Base-by-base conservation (phyloP, 352 stramenopile genomes). In the Aphanomyces euteiches region DNA sequence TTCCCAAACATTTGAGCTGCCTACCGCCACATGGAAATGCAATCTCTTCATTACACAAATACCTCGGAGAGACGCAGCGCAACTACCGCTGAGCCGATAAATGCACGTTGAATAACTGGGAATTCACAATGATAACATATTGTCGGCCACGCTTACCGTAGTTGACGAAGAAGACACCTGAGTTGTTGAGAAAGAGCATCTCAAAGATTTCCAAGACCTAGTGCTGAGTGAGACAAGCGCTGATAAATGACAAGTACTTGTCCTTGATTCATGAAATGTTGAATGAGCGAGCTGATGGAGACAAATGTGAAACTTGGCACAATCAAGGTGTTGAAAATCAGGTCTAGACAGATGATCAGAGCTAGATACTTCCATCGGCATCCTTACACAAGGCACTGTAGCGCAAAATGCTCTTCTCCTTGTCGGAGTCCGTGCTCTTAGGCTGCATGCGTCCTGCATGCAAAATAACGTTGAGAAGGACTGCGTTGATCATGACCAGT, bases 241-340 rank as follows among this genome's bases (percentile, higher is more conserved):
- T 36, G 1, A 15, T 19, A 40, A 36, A 48, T 37, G 40, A 38
- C 19, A 43, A 39, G 64, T 38, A 70, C 64, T 40, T 70, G 64
- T 39, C 64, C 64, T 61, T 92, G 82, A 41, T 79, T 78, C 48
- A 88, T 76, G 21, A 95, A 76, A 67, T 95, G 92, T 47, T 93
- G 74, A 47, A 93, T 67, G 37, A 93, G 79, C 36, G 85, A 84
- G 66, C 93, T 86, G 75, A 95, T 95, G 10, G 87, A 95, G 65
- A 92, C 87, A 73, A 95, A 93, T 34, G 87, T 86, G 56, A 93
- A 74, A 66, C 84, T 93, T 5, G 87, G 87, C 66, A 95, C 85
- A 69, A 93, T 92, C 61, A 95, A 85, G 54, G 87, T 95, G 80
- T 93, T 95, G 58, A 95, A 95, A 60, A 95, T 89, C 70, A 95